Conservation (phyloP, 257 asterid genomes). For the Catharanthus roseus region DNA sequence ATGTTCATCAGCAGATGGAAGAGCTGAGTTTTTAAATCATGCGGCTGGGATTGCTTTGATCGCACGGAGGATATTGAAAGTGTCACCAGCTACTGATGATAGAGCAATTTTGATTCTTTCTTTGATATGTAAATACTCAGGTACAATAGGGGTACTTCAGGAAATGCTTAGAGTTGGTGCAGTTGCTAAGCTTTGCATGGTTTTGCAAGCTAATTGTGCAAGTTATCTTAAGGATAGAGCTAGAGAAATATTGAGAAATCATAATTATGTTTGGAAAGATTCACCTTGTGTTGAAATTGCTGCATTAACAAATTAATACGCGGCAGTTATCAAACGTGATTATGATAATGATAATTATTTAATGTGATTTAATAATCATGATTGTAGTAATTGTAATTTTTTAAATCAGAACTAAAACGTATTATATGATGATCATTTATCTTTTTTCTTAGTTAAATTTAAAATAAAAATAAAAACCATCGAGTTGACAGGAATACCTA, state of each 20-base stretch:
- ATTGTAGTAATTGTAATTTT: too few species aligned
- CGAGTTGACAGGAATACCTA: too few species aligned
- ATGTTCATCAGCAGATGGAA: conserved; percentile 53
- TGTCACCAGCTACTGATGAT: conserved; percentile 40
- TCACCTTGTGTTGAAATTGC: conserved; percentile 41
- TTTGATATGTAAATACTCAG: conserved; percentile 35
- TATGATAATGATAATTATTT: too few species aligned
- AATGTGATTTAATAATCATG: too few species aligned
- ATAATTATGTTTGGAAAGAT: conserved; percentile 42
- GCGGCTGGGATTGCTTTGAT: conserved; percentile 50
- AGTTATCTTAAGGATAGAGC: conserved; percentile 37
- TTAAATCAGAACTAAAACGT: too few species aligned
- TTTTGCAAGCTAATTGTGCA: conserved; percentile 35
- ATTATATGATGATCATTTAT: too few species aligned
- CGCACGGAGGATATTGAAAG: conserved; percentile 40
- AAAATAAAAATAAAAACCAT: too few species aligned
- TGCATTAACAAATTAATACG: conserved; percentile 24
- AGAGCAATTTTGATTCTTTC: conserved; percentile 38
- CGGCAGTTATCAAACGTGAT: too few species aligned
- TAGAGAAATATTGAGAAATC: conserved; percentile 41
- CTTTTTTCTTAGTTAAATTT: too few species aligned
- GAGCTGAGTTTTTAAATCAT: conserved; percentile 54
- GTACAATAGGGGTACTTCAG: conserved; percentile 33
- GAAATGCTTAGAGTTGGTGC: conserved; percentile 52
- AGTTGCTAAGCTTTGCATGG: conserved; percentile 50